Evolutionary conservation across 2,329 filamentous ascomycete species (phyloP).

Genomic region (Metarhizium guizhouense): DNA sequence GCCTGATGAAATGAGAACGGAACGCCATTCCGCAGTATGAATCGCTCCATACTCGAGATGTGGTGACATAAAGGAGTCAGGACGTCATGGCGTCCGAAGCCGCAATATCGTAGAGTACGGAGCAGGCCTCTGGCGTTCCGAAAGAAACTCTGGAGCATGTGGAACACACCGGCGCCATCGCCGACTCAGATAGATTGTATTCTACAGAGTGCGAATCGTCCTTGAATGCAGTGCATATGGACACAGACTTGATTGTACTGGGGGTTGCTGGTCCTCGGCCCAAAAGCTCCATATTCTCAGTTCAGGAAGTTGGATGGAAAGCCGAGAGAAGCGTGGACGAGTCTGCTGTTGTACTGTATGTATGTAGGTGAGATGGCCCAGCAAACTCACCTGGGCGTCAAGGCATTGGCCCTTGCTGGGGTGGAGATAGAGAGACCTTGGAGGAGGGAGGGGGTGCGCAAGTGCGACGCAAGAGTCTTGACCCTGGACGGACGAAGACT

Average conservation of each 20-base stretch:
- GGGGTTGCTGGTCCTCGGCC: neutral
- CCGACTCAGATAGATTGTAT: too few species aligned
- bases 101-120: neutral
- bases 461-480: neutral
- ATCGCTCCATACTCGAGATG: neutral
- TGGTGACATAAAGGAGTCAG: neutral
- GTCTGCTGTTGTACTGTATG: neutral
- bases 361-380: neutral
- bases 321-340: slow-evolving; percentile 18
- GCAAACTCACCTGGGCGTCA: neutral
- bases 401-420: neutral
- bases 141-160: neutral
- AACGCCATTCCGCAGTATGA: neutral
- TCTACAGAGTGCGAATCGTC: too few species aligned
- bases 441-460: neutral
- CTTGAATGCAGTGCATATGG: too few species aligned
- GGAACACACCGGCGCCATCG: neutral
- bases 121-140: neutral
- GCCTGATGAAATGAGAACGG: neutral
- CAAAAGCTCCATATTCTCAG: slow-evolving; percentile 10
- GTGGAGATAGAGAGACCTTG: neutral
- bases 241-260: too few species aligned
- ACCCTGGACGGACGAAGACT: neutral
- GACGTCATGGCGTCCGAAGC: neutral
- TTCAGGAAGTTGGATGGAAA: slow-evolving; percentile 22